These are phyloP conservation scores for Penicillium glabrum DNA, from an alignment of 2,329 filamentous ascomycete species.

Conservation along the genomic window DNA sequence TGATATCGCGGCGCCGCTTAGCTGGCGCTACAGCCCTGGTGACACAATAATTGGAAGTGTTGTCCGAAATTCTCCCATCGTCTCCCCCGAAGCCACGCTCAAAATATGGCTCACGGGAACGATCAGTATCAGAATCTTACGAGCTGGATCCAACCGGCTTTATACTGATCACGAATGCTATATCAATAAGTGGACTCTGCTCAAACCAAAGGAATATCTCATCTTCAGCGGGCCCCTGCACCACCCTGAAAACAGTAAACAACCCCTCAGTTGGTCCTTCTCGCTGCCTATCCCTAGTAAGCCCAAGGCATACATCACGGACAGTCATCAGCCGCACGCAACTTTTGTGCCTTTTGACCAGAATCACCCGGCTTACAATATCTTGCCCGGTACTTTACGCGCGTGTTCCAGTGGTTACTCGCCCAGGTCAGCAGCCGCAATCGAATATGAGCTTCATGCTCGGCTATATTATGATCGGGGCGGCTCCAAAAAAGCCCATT, in stretches of 20 bases:
- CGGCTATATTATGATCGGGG: not conserved
- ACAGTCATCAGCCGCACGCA: not conserved
- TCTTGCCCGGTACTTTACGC: not conserved
- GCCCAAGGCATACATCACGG: not conserved
- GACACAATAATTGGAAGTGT: slow-evolving; percentile 4
- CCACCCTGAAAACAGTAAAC: not conserved
- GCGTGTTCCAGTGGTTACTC: not conserved
- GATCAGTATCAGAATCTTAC: not conserved
- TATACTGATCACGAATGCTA: not conserved
- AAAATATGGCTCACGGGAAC: not conserved
- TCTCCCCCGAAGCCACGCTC: not conserved
- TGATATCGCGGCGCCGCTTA: not conserved
- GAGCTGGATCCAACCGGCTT: no score
- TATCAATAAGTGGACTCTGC: not conserved
- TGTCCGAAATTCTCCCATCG: not conserved
- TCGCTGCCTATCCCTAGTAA: not conserved
- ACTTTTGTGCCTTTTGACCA: not conserved
- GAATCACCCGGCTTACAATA: not conserved
- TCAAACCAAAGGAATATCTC: not conserved
- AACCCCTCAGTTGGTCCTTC: slow-evolving; percentile 1
- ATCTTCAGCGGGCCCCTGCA: slow-evolving; percentile 3
- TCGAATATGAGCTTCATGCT: not conserved
- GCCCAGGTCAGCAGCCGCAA: not conserved
- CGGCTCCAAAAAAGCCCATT: not conserved
- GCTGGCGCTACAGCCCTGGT: slow-evolving; percentile 3